These are phyloP conservation scores for Pyrenochaeta sp. DNA, from an alignment of 2,329 filamentous ascomycete species.

Conservation along the genomic window DNA sequence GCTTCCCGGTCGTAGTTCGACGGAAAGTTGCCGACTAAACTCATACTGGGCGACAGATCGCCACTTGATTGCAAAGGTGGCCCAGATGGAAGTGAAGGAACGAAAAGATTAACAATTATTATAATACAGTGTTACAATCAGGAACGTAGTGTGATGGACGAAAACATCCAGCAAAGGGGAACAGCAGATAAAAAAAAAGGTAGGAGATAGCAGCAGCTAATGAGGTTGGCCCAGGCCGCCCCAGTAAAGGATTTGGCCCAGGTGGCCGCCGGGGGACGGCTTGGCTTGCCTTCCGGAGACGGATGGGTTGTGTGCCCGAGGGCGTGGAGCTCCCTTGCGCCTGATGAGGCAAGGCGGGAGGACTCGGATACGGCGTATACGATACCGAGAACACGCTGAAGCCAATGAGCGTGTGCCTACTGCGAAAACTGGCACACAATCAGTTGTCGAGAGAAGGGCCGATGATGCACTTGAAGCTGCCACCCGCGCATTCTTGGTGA, in stretches of 20 bases:
- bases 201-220: conserved; percentile 25
- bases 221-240: conserved; percentile 17
- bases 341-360: conserved; percentile 2
- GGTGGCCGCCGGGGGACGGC: conserved; percentile 18
- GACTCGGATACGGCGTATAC: conserved; percentile 19
- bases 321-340: conserved; percentile 18
- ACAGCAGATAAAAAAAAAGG: conserved; percentile 20
- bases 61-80: conserved; percentile 12
- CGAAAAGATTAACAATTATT: background rate
- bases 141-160: conserved; percentile 5
- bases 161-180: conserved; percentile 10
- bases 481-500: background rate
- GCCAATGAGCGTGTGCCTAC: conserved; percentile 2
- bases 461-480: background rate
- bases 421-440: background rate
- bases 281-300: conserved; percentile 35
- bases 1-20: conserved; percentile 54
- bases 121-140: conserved; percentile 26
- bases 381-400: background rate
- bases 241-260: conserved; percentile 24
- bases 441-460: background rate
- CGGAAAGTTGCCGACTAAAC: conserved; percentile 54
- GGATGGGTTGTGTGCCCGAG: conserved; percentile 31
- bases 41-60: conserved; percentile 45
- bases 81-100: background rate